Percentiles rank a stretch among this genome's conserved stretches.
phyloP scores from a whole-genome alignment of 2,329 filamentous ascomycete genomes.

The Salinomyces thailandicus region DNA sequence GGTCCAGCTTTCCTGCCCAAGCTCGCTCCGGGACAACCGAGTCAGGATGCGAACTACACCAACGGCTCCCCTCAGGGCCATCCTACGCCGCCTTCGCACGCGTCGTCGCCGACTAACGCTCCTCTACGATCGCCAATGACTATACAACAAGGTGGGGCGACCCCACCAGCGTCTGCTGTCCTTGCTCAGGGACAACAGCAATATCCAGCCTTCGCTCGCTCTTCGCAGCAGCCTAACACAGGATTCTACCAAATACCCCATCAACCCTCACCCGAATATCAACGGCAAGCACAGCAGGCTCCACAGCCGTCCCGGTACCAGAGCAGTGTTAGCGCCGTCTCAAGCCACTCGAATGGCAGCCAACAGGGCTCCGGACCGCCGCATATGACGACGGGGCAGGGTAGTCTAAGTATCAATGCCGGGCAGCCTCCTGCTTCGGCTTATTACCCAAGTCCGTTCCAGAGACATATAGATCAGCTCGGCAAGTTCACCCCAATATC shows the following conservation, averaged over 20 bases:
- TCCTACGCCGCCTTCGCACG: slow-evolving; percentile 72
- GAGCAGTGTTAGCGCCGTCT: slow-evolving; percentile 24
- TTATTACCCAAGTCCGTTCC: slow-evolving; percentile 80
- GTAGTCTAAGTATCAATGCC: slow-evolving; percentile 25
- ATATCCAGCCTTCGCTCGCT: slow-evolving; percentile 28
- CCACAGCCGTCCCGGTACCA: slow-evolving; percentile 15
- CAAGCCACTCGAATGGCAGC: slow-evolving; percentile 15
- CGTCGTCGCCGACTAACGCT: slow-evolving; percentile 52
- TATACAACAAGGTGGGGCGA: slow-evolving; percentile 49
- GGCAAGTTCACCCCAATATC: slow-evolving; percentile 60
- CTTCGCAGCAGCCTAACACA: slow-evolving; percentile 35
- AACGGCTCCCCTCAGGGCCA: slow-evolving; percentile 62
- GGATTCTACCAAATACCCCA: slow-evolving; percentile 32
- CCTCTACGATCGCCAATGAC: slow-evolving; percentile 52
- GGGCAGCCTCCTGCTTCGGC: slow-evolving; percentile 30
- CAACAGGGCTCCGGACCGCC: slow-evolving; percentile 10
- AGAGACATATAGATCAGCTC: slow-evolving; percentile 89
- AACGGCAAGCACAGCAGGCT: slow-evolving; percentile 11
- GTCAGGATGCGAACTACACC: slow-evolving; percentile 31
- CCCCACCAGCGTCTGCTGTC: slow-evolving; percentile 49
- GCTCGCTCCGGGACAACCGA: slow-evolving; percentile 30
- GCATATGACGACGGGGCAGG: slow-evolving; percentile 15
- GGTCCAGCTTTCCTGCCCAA: slow-evolving; percentile 24
- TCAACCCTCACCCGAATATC: slow-evolving; percentile 26
- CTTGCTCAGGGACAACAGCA: slow-evolving; percentile 43